Evolutionary conservation across 805 yeast species (phyloP).

Genomic region (Grigorovia yakushimaensis): DNA sequence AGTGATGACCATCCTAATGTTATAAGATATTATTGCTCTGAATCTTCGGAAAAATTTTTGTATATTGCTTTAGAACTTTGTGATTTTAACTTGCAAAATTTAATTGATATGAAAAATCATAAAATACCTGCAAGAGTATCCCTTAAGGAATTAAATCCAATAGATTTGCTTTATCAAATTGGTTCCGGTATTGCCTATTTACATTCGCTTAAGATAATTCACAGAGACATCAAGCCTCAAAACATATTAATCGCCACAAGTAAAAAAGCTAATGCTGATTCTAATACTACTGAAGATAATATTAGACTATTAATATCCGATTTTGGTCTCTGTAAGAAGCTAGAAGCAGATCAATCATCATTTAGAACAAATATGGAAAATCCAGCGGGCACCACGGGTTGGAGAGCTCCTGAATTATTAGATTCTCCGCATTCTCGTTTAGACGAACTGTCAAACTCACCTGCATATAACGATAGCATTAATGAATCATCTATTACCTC

Average conservation of each 20-base stretch:
- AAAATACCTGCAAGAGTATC: constrained; percentile 24
- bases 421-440: constrained; percentile 12
- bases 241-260: constrained; percentile 78
- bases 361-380: constrained; percentile 78
- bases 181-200: constrained; percentile 78
- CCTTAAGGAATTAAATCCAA: constrained; percentile 38
- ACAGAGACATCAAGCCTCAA: constrained; percentile 91
- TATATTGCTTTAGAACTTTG: constrained; percentile 92
- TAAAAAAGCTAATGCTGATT: constrained; percentile 28
- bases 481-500: constrained; percentile 6
- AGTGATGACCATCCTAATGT: constrained; percentile 97
- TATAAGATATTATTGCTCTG: constrained; percentile 87
- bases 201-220: constrained; percentile 85
- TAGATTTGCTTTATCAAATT: constrained; percentile 54
- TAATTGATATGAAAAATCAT: constrained; percentile 45
- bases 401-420: constrained; percentile 93
- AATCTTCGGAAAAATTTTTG: constrained; percentile 74
- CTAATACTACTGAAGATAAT: constrained; percentile 25
- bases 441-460: constrained; percentile 3
- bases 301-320: constrained; percentile 80
- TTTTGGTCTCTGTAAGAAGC: constrained; percentile 87
- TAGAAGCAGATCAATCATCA: constrained; percentile 87
- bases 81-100: constrained; percentile 78
- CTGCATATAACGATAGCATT: background rate
- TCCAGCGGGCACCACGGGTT: constrained; percentile 95